A percentile compares a stretch with the other conserved stretches of the same genome.
Evolutionary conservation across 495 filamentous ascomycete genomes (phyloP).

Genomic region (Saxophila tyrrhenica): DNA sequence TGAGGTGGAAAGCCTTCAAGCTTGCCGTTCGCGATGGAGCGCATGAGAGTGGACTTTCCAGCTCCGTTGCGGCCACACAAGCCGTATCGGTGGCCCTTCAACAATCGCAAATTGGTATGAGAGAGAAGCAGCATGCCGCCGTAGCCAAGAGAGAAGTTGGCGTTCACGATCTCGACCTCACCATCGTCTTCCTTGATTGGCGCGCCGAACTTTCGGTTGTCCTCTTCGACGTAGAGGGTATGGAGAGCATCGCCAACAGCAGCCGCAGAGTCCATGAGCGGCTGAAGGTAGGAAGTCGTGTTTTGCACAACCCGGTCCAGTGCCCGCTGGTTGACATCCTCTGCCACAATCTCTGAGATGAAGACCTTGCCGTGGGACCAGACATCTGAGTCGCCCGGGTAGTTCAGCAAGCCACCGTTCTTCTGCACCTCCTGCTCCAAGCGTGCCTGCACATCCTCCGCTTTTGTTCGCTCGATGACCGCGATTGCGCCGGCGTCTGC

Average conservation of each 20-base stretch:
- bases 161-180: constrained; percentile 90
- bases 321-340: constrained; percentile 77
- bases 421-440: constrained; percentile 65
- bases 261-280: constrained; percentile 50
- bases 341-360: constrained; percentile 74
- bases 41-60: constrained; percentile 97
- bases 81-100: constrained; percentile 95
- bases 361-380: constrained; percentile 61
- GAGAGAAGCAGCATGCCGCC: constrained; percentile 96
- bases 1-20: constrained; percentile 92
- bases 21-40: constrained; percentile 87
- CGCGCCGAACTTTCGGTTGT: constrained; percentile 74
- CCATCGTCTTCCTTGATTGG: constrained; percentile 77
- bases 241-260: constrained; percentile 55
- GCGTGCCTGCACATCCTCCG: constrained; percentile 63
- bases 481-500: constrained; percentile 42
- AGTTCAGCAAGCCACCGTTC: constrained; percentile 46
- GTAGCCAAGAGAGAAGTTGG: constrained; percentile 94
- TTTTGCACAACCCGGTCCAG: constrained; percentile 55
- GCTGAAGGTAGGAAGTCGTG: constrained; percentile 62
- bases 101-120: constrained; percentile 85
- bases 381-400: constrained; percentile 48
- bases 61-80: constrained; percentile 94
- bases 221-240: constrained; percentile 63
- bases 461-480: constrained; percentile 54